Base-by-base conservation (phyloP, 768 basidiomycete genomes). In the Leucocoprinus birnbaumii region DNA sequence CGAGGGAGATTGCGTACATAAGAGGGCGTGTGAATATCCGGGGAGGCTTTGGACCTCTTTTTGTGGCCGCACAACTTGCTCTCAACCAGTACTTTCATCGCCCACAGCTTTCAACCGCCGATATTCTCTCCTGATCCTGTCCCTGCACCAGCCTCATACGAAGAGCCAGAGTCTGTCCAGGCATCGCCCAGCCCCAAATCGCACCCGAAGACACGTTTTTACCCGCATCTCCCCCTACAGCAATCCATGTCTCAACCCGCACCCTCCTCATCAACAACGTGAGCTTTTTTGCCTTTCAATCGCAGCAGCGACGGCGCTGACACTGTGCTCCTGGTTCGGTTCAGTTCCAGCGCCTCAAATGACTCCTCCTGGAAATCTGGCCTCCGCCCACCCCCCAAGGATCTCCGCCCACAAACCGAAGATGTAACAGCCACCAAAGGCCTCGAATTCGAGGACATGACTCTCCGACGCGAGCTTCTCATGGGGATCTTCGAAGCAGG, bases 401-500 rank as follows among this genome's bases (percentile, higher is more conserved):
- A 99, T 73, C 63, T 78, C 57, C 85, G 96, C 52, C 96, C 96
- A 6, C 96, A 98, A 69, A 99, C 96, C 26, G 94, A 95, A 74
- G 96, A 99, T 76, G 96, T 99, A 55, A 91, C 88, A 24, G 87
- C 86, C 3, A 96, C 93, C 24, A 91, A 94, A 72, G 96, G 96
- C 58, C 79, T 86, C 63, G 94, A 98, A 68, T 99, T 97, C 61
- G 97, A 99, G 74, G 93, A 95, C 67, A 91, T 94, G 86, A 83
- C 75, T 71, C 80, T 96, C 66, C 84, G 89, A 53, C 85, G 96
- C 62, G 96, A 98, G 73, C 86, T 99, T 58, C 85, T 99, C 69
- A 98, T 99, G 96, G 96, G 96, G 65, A 97, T 98, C 70, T 99
- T 95, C 64, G 94, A 98, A 74, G 97, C 95, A 62, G 96, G 96